These are phyloP conservation scores for Phytophthora brassicae DNA, from an alignment of 352 stramenopile genomes.

Conservation along the genomic window DNA sequence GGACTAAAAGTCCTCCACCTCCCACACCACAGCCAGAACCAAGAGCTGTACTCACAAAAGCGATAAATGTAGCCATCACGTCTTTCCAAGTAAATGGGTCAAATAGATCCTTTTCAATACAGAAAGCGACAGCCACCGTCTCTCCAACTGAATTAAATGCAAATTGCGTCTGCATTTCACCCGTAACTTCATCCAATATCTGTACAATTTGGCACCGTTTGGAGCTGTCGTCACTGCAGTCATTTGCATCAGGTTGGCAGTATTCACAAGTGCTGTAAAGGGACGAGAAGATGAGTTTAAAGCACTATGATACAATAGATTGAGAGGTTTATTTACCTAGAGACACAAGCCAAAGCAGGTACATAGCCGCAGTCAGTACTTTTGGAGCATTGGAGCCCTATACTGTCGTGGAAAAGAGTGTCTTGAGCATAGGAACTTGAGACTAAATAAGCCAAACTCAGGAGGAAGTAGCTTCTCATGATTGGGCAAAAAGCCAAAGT, in stretches of 20 bases:
- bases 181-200: constrained; percentile 33
- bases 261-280: constrained; percentile 67
- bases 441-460: constrained; percentile 9
- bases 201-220: constrained; percentile 63
- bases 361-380: constrained; percentile 76
- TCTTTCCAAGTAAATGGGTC: constrained; percentile 73
- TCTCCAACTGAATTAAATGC: constrained; percentile 35
- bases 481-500: constrained; percentile 3
- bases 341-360: constrained; percentile 67
- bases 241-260: constrained; percentile 44
- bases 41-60: constrained; percentile 85
- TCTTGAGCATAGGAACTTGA: constrained; percentile 7
- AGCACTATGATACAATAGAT: constrained; percentile 6
- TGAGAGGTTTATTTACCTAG: constrained; percentile 33
- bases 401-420: constrained; percentile 32
- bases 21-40: constrained; percentile 92
- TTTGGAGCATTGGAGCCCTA: constrained; percentile 49
- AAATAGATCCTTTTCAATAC: constrained; percentile 85
- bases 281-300: background rate
- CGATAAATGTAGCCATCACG: constrained; percentile 62
- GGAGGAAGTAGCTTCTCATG: constrained; percentile 12
- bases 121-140: constrained; percentile 51
- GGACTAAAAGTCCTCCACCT: constrained; percentile 95
- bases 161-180: constrained; percentile 37
- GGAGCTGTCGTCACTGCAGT: constrained; percentile 66